Percentiles rank a stretch among this genome's conserved stretches.
phyloP scores from a whole-genome alignment of 805 yeast genomes.

The Zygosaccharomyces pseudorouxii region DNA sequence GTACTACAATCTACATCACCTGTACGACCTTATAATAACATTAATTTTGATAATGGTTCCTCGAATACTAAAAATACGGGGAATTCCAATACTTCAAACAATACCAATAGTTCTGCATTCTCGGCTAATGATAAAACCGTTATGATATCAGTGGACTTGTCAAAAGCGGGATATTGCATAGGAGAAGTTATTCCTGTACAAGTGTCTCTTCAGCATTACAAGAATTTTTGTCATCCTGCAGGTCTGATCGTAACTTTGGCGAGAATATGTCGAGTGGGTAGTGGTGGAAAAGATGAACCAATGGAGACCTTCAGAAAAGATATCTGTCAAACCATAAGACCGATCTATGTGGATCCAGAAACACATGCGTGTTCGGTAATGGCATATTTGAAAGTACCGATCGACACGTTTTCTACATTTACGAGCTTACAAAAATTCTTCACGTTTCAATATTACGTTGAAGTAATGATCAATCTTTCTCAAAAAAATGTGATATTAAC shows the following conservation, averaged over 20 bases:
- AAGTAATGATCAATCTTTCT: constrained; percentile 75
- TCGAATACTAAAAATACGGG: constrained; percentile 27
- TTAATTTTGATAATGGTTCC: constrained; percentile 17
- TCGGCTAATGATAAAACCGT: constrained; percentile 28
- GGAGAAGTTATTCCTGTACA: constrained; percentile 79
- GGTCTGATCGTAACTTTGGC: constrained; percentile 78
- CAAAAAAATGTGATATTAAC: constrained; percentile 45
- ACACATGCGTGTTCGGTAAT: constrained; percentile 53
- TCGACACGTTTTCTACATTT: constrained; percentile 83
- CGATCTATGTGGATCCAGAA: constrained; percentile 70
- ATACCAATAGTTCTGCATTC: constrained; percentile 7
- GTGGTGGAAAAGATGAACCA: constrained; percentile 50
- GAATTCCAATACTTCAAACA: constrained; percentile 19
- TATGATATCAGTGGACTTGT: constrained; percentile 42
- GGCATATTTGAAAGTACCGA: constrained; percentile 67
- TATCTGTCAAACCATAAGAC: constrained; percentile 68
- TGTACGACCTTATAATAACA: constrained; percentile 11
- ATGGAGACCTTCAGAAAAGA: constrained; percentile 71
- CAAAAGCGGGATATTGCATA: constrained; percentile 66
- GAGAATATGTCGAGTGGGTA: constrained; percentile 66
- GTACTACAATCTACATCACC: constrained; percentile 50
- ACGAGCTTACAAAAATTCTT: constrained; percentile 55
- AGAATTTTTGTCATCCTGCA: constrained; percentile 59
- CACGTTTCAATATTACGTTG: constrained; percentile 79
- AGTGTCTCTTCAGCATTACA: constrained; percentile 61